Evolutionary conservation across 768 basidiomycete species (phyloP).

Genomic region (Suillus discolor): DNA sequence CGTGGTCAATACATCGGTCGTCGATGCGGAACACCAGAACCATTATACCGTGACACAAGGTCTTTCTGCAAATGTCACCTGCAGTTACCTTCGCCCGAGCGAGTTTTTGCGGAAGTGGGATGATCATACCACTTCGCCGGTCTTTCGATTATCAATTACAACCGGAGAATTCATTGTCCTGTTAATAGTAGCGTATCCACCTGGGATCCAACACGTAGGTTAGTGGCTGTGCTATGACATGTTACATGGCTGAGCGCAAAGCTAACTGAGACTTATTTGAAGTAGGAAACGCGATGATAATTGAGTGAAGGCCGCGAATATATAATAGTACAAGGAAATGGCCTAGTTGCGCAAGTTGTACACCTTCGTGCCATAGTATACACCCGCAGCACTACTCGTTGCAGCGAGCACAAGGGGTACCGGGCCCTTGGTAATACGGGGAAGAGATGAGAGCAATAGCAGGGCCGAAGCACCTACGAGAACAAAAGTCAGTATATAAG

Average conservation of each 20-base stretch:
- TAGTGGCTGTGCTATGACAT: no score
- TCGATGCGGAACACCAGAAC: not conserved
- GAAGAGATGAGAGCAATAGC: constrained; percentile 72
- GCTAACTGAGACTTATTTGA: no score
- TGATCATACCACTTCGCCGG: not conserved
- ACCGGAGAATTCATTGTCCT: not conserved
- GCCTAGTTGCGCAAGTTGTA: constrained; percentile 35
- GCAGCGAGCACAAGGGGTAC: constrained; percentile 65
- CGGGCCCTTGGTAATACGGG: constrained; percentile 73
- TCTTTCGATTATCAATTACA: not conserved
- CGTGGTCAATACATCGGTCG: not conserved
- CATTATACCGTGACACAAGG: not conserved
- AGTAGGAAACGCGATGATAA: not conserved
- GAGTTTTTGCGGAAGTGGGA: not conserved
- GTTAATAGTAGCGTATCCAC: not conserved
- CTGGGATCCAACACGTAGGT: no score
- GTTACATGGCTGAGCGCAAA: no score
- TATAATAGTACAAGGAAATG: not conserved
- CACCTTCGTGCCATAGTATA: constrained; percentile 69
- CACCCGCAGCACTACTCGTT: constrained; percentile 59
- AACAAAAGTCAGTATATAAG: not conserved
- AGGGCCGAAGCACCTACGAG: constrained; percentile 72
- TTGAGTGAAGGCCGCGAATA: not conserved
- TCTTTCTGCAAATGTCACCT: not conserved
- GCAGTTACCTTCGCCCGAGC: not conserved